These are phyloP conservation scores for Grosmannia huntii DNA, from an alignment of 2,329 filamentous ascomycete genomes.

Conservation along the genomic window DNA sequence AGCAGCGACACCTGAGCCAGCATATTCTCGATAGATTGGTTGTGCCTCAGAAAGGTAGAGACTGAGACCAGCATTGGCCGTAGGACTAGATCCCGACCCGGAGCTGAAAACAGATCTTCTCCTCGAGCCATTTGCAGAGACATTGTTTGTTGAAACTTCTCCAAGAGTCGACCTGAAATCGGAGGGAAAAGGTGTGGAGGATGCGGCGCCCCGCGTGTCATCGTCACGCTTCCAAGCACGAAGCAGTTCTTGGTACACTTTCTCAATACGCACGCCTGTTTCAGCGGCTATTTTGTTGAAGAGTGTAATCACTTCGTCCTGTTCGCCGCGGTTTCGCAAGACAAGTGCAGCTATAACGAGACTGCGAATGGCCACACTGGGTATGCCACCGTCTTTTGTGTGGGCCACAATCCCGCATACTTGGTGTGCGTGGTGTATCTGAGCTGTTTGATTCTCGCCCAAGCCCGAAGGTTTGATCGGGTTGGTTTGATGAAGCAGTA, in stretches of 20 bases:
- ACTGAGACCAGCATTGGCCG: neutral
- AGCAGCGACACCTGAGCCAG: neutral
- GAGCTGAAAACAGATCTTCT: neutral
- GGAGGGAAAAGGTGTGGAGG: neutral
- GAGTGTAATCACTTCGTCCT: conserved; percentile 68
- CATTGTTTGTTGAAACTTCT: neutral
- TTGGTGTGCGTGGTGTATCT: conserved; percentile 64
- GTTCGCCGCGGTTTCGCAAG: conserved; percentile 55
- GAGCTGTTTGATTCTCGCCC: conserved; percentile 56
- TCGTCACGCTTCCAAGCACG: conserved; percentile 65
- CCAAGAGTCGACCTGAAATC: neutral
- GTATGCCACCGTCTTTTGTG: conserved; percentile 66
- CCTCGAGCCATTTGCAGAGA: neutral
- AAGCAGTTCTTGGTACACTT: conserved; percentile 60
- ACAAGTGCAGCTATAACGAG: conserved; percentile 66
- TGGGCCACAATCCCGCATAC: conserved; percentile 85
- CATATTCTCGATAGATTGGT: neutral
- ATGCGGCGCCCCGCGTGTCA: neutral
- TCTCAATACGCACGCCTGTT: conserved; percentile 66
- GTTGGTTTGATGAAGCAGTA: conserved; percentile 67
- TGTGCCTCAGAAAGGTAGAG: neutral
- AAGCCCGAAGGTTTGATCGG: conserved; percentile 49
- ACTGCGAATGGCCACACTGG: conserved; percentile 66
- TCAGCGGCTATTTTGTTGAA: conserved; percentile 62
- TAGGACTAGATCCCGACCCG: neutral